Base-by-base conservation (phyloP, 108 stramenopile species). In the Pseudonitzschia multistriata region DNA sequence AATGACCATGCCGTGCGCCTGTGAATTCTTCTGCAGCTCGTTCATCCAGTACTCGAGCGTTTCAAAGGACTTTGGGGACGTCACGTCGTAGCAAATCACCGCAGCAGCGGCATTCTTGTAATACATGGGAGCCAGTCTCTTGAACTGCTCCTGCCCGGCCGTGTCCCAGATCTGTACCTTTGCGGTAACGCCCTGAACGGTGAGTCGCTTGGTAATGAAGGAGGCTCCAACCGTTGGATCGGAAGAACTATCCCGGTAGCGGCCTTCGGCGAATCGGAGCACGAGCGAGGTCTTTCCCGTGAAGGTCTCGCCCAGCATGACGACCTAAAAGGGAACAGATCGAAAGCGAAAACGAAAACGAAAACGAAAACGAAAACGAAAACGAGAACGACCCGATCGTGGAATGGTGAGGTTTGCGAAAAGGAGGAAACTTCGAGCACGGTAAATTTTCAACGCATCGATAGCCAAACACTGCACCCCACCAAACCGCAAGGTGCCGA, bases 111-210 rank as follows among this genome's bases (percentile, higher is more conserved):
- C 87, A 52, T 73, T 81, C 56, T 77, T 68, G 54, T 90, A 90
- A 68, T 89, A 94, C 77, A 88, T 88, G 36, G 81, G 72, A 1
- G 88, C 88, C 61, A 86, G 73, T 65, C 62, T 40, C 6, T 82
- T 78, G 65, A 88, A 89, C 50, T 78, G 77, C 30, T 79, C 71
- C 49, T 82, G 77, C 0, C 92, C 89, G 35, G 93, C 88, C n/a
- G 90, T 91, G 71, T 94, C 93, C 93, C 93, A 94, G 28, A 94
- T 86, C 62, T 89, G 87, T 29, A 94, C 76, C 77, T 94, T 93
- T 67, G 81, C 82, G 2, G 85, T 76, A 13, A 89, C 63, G 29
- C 79, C 76, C 11, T 73, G 67, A n/a, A 88, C 71, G 11, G 78
- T 82, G 19, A 94, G 66, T 55, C 85, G 74, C 73, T 91, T 91